Base-by-base conservation (phyloP, 176 grass and related monocot species). In the Hordeum marinum region DNA sequence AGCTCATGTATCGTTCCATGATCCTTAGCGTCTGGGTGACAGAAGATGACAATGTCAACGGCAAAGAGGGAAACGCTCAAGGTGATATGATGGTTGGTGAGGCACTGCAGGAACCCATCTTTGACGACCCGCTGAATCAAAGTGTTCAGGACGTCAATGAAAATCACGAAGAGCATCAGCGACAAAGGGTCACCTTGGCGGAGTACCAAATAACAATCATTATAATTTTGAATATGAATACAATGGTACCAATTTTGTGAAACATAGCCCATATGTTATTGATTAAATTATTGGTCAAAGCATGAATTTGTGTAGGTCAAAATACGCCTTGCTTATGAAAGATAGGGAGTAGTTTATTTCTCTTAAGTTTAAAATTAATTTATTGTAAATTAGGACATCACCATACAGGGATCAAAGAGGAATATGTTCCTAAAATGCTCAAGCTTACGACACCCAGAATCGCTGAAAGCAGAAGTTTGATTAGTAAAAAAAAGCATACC, bases 401-500 rank as follows among this genome's bases (percentile, higher is more conserved):
- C 7, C 17, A 27, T 32, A 65, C 11, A 41, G 59, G n/a, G 55
- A 20, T 77, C 48, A 17, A 54, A 31, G 40, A 67, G n/a, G 17
- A 57, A 20, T 48, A 25, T 69, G 72, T 21, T 14, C 2, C 25
- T 72, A 78, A 23, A 63, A 70, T 18, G 54, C 46, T 86, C 25
- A 77, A 58, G 55, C 63, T 27, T 18, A 75, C 48, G 40, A 63
- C 27, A 90, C 67, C 83, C 5, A 75, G 37, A 85, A 63, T 61
- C 3, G 24, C 48, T 69, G 58, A 75, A 85, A 76, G 60, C 29
- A 80, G 75, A 84, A 21, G 9, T 35, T 72, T 35, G 13, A 83
- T 58, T 27, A 79, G 8, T 75, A 77, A 43, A 58, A 43, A 58
- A 86, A 34, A 31, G 15, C 57, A 66, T 94, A 98, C 96, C 91